Conservation (phyloP, 345 rosid genomes). For the sweet orange (Citrus sinensis) region DNA sequence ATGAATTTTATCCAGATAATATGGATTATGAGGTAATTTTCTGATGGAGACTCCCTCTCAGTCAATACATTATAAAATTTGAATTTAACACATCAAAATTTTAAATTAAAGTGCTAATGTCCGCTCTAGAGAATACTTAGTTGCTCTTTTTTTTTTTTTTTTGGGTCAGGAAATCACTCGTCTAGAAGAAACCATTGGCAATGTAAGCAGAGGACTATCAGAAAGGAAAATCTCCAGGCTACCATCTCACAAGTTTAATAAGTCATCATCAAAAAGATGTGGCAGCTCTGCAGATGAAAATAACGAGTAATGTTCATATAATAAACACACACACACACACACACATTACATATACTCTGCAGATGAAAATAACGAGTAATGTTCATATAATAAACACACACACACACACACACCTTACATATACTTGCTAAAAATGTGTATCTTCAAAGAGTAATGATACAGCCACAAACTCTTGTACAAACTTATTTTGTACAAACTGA, state of each 20-base stretch:
- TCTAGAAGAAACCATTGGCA: background rate
- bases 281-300: background rate
- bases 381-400: too few relatives aligned
- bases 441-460: too few relatives aligned
- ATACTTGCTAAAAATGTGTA: too few relatives aligned
- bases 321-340: too few relatives aligned
- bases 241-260: background rate
- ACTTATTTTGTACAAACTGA: too few relatives aligned
- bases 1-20: background rate
- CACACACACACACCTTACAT: too few relatives aligned
- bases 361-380: background rate
- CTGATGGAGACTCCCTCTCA: background rate
- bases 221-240: background rate
- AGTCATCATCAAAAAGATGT: background rate
- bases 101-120: background rate
- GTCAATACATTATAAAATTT: background rate
- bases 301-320: background rate
- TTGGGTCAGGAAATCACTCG: background rate
- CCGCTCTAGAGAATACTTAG: background rate
- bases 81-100: background rate
- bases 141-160: background rate
- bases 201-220: background rate
- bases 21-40: background rate
- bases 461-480: too few relatives aligned
- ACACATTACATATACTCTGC: too few relatives aligned